phyloP scores from a whole-genome alignment of 208 protist genomes.

The Acanthamoeba royreba region DNA sequence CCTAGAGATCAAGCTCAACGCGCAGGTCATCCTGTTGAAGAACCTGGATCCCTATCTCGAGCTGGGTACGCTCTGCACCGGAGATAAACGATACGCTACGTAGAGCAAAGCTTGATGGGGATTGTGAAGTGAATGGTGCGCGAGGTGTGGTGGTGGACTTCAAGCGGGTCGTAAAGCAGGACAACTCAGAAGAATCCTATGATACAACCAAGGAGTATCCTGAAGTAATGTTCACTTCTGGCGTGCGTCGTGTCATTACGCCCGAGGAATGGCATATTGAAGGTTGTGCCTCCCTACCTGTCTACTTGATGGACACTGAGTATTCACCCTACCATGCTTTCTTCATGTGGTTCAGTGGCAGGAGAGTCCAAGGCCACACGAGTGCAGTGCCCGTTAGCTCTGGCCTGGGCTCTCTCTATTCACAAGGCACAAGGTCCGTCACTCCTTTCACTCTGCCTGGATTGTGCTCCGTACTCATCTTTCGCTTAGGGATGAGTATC shows the following conservation, averaged over 20 bases:
- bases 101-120: background rate
- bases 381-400: constrained; percentile 86
- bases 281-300: background rate
- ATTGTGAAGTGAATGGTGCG: constrained; percentile 60
- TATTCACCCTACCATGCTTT: no score
- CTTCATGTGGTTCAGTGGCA: background rate
- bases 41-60: background rate
- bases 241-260: background rate
- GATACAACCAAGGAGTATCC: background rate
- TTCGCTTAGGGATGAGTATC: background rate
- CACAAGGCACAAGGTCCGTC: constrained; percentile 94
- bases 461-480: background rate
- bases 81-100: background rate
- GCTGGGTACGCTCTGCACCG: background rate
- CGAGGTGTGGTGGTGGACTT: constrained; percentile 55
- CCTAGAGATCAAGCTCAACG: constrained; percentile 67
- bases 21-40: constrained; percentile 69
- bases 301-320: background rate
- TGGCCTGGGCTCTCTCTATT: constrained; percentile 94
- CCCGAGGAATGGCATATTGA: background rate
- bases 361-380: background rate
- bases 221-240: background rate
- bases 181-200: background rate
- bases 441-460: background rate
- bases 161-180: background rate